Evolutionary conservation across 371 early-diverging fungal species (phyloP).

Genomic region (Rhizopus arrhizus): DNA sequence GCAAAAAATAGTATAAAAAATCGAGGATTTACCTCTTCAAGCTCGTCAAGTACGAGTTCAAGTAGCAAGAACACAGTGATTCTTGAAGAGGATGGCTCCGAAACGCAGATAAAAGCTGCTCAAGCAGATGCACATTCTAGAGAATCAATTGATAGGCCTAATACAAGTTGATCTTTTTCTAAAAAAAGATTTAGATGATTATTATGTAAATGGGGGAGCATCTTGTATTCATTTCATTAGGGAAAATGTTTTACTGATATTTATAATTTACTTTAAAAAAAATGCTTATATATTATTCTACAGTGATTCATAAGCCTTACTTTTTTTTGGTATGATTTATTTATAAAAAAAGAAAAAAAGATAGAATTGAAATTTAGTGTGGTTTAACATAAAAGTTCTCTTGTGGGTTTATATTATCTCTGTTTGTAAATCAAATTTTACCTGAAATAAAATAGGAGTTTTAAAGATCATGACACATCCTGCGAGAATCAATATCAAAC

Average conservation of each 20-base stretch:
- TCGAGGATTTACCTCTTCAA: background rate
- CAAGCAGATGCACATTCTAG: background rate
- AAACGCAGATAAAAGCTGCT: background rate
- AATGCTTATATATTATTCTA: no score
- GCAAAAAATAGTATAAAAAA: background rate
- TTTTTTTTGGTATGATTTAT: background rate
- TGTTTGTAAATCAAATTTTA: background rate
- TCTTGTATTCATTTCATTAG: no score
- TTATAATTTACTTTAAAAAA: no score
- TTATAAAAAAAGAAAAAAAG: background rate
- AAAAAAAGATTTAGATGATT: no score
- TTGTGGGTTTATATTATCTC: background rate
- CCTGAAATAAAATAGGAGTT: background rate
- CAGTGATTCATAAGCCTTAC: no score
- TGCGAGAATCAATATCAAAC: conserved; percentile 1
- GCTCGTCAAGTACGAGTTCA: background rate
- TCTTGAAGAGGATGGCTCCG: background rate
- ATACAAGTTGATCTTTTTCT: no score
- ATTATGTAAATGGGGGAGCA: no score
- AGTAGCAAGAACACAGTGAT: background rate
- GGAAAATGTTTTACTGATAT: no score
- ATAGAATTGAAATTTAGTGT: no score
- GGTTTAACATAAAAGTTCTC: background rate
- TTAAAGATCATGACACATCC: background rate
- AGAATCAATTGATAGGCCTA: background rate